A percentile compares a stretch with the other conserved stretches of the same genome.
phyloP scores from a whole-genome alignment of 2,329 filamentous ascomycete species.

The Pseudogymnoascus sp. region DNA sequence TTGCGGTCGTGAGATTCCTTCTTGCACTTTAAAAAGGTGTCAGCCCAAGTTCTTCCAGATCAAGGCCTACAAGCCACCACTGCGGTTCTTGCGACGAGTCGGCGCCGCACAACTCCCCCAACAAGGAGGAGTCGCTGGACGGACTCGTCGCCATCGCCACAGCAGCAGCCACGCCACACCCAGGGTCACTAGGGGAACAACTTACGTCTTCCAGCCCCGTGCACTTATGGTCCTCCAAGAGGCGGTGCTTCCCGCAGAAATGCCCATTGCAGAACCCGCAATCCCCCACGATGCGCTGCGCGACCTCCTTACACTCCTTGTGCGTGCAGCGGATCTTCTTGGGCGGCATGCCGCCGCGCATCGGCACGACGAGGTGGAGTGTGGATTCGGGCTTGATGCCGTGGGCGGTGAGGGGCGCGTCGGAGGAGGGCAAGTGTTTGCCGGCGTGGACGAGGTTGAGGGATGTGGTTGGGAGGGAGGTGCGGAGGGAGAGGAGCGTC shows the following conservation, averaged over 20 bases:
- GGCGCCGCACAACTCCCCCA: neutral
- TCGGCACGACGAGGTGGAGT: slow-evolving; percentile 48
- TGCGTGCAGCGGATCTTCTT: slow-evolving; percentile 81
- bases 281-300: slow-evolving; percentile 91
- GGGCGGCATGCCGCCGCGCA: slow-evolving; percentile 55
- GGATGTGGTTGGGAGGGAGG: slow-evolving; percentile 43
- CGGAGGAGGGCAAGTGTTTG: slow-evolving; percentile 44
- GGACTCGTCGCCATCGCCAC: neutral
- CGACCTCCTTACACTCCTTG: slow-evolving; percentile 80
- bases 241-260: slow-evolving; percentile 90
- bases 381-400: slow-evolving; percentile 44
- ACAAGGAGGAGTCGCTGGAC: neutral
- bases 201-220: slow-evolving; percentile 80
- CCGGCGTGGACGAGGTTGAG: slow-evolving; percentile 53
- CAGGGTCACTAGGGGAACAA: slow-evolving; percentile 24
- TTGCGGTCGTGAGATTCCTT: slow-evolving; percentile 95
- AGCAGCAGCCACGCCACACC: slow-evolving; percentile 11
- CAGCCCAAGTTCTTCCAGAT: slow-evolving; percentile 26
- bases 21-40: slow-evolving; percentile 60
- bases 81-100: slow-evolving; percentile 16
- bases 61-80: slow-evolving; percentile 41
- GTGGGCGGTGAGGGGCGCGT: slow-evolving; percentile 40
- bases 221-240: slow-evolving; percentile 93
- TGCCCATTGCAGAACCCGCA: slow-evolving; percentile 91
- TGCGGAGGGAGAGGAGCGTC: slow-evolving; percentile 52